A percentile compares a stretch with the other conserved stretches of the same genome.
These are phyloP conservation scores for Xylaria sp. DNA, from an alignment of 2,329 filamentous ascomycete species.

Conservation along the genomic window DNA sequence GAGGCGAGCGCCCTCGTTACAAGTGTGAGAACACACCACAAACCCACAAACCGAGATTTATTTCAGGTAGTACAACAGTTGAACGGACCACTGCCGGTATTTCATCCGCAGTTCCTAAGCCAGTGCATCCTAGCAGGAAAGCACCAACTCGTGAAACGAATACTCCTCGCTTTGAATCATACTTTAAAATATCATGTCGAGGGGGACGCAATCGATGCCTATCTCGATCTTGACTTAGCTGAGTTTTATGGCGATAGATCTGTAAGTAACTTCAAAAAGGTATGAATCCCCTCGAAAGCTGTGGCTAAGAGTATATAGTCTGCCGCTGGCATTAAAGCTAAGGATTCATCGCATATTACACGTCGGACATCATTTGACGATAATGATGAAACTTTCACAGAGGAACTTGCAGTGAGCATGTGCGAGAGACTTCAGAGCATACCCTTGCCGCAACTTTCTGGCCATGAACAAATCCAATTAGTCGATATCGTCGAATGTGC, in stretches of 20 bases:
- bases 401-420: constrained; percentile 74
- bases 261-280: constrained; percentile 44
- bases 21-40: constrained; percentile 58
- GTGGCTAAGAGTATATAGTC: constrained; percentile 38
- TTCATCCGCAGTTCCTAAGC: constrained; percentile 89
- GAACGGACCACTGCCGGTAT: constrained; percentile 88
- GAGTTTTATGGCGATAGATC: constrained; percentile 62
- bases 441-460: constrained; percentile 81
- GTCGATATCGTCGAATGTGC: constrained; percentile 87
- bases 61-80: constrained; percentile 85
- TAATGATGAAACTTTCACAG: constrained; percentile 73
- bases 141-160: constrained; percentile 72
- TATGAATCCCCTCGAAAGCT: background rate
- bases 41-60: constrained; percentile 70
- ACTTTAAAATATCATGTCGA: constrained; percentile 85
- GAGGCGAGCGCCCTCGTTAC: constrained; percentile 69
- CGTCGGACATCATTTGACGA: constrained; percentile 55
- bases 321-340: constrained; percentile 32
- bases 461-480: constrained; percentile 85
- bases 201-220: constrained; percentile 82
- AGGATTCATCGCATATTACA: constrained; percentile 54
- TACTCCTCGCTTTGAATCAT: constrained; percentile 77
- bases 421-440: constrained; percentile 81
- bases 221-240: constrained; percentile 73
- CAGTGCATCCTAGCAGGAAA: constrained; percentile 89